phyloP scores from a whole-genome alignment of 2,329 filamentous ascomycete genomes.

The Cyphellophora attinorum region DNA sequence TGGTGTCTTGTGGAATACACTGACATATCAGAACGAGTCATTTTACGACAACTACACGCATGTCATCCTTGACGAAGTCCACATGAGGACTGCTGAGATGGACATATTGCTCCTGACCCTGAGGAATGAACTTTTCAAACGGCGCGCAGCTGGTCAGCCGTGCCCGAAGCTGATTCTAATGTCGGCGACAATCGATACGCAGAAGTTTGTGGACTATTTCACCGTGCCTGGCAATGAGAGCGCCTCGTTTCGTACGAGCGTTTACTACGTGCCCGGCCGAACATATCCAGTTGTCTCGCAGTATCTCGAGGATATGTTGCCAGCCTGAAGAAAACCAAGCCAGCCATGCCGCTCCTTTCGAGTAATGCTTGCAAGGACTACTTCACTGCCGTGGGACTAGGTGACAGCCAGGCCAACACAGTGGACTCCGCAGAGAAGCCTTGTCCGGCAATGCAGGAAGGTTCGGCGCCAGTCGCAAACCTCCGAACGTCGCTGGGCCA shows the following conservation, averaged over 20 bases:
- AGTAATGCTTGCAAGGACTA: too few relatives aligned
- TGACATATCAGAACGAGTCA: constrained; percentile 84
- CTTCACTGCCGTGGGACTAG: too few relatives aligned
- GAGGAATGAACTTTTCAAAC: constrained; percentile 64
- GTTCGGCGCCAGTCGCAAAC: too few relatives aligned
- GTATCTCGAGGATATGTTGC: constrained; percentile 90
- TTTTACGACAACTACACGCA: constrained; percentile 65
- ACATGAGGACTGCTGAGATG: constrained; percentile 90
- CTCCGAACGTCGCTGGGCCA: too few relatives aligned
- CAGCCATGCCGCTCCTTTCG: too few relatives aligned
- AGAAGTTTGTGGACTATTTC: constrained; percentile 81
- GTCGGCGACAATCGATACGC: constrained; percentile 92
- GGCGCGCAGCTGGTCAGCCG: constrained; percentile 35
- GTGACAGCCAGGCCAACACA: too few relatives aligned
- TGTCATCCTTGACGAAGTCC: constrained; percentile 80
- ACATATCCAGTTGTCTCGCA: constrained; percentile 83
- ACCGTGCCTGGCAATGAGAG: constrained; percentile 26
- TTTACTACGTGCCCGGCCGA: constrained; percentile 82
- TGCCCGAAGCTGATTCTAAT: constrained; percentile 90
- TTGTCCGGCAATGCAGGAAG: too few relatives aligned
- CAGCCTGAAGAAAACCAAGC: too few relatives aligned
- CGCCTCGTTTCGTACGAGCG: constrained; percentile 33
- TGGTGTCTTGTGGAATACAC: constrained; percentile 90
- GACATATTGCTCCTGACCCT: constrained; percentile 91
- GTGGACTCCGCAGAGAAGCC: too few relatives aligned